Percentiles rank a stretch among this genome's conserved stretches.
phyloP scores from a whole-genome alignment of 2,329 filamentous ascomycete genomes.

The Botryotinia narcissicola region DNA sequence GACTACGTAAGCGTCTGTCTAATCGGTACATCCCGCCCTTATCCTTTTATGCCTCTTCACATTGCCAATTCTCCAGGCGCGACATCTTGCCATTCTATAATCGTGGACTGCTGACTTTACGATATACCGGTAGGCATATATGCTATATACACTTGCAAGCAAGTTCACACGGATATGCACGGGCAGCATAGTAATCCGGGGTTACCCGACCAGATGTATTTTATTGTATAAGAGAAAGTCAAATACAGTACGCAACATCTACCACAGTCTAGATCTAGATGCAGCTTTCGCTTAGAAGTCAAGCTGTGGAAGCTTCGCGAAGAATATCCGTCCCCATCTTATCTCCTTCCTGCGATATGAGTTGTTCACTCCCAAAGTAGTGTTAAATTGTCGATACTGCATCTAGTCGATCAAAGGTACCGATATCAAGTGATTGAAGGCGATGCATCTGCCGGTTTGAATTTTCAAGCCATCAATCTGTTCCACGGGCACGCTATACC shows the following conservation, averaged over 20 bases:
- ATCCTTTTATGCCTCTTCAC: not conserved
- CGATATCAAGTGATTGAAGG: not conserved
- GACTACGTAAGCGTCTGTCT: not conserved
- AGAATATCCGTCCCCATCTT: not conserved
- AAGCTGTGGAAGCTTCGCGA: not conserved
- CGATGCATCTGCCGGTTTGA: not conserved
- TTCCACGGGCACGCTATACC: not conserved
- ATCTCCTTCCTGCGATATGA: slow-evolving; percentile 9
- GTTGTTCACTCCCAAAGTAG: not conserved
- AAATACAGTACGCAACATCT: not conserved
- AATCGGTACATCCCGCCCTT: not conserved
- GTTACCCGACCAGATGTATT: not conserved
- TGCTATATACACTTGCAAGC: too few relatives aligned
- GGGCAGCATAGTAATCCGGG: not conserved
- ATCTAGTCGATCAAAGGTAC: not conserved
- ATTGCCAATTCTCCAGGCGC: not conserved
- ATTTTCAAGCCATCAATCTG: not conserved
- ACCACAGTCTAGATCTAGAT: slow-evolving; percentile 2
- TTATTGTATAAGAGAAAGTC: not conserved
- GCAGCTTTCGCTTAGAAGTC: not conserved
- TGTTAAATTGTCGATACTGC: not conserved
- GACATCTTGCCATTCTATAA: not conserved
- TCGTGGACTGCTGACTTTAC: not conserved
- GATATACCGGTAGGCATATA: not conserved
- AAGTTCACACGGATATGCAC: not conserved